A percentile compares a stretch with the other conserved stretches of the same genome.
These are phyloP conservation scores for Auriscalpium microsporum DNA, from an alignment of 768 basidiomycete species.

Conservation along the genomic window DNA sequence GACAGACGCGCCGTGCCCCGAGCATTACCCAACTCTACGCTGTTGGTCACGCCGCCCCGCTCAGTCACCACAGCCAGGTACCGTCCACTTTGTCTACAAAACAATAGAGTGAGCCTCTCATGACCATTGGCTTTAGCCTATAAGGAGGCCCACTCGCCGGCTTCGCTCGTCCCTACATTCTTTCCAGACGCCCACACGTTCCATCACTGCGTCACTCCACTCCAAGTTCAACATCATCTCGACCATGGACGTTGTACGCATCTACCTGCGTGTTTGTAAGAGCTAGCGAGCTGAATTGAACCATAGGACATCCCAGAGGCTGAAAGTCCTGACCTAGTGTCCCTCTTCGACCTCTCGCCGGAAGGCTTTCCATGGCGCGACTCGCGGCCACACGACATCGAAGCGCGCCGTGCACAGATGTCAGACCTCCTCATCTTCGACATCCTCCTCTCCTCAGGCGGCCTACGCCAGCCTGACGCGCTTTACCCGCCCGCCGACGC, in stretches of 20 bases:
- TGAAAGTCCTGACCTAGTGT: conserved; percentile 6
- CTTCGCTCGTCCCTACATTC: no score
- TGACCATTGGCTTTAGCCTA: no score
- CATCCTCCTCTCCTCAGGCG: conserved; percentile 57
- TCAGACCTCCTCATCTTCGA: conserved; percentile 66
- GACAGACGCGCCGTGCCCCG: no score
- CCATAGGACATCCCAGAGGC: conserved; percentile 4
- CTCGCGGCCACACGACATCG: conserved; percentile 47
- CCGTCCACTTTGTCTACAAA: no score
- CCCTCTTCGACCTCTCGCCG: conserved; percentile 43
- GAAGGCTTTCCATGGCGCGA: conserved; percentile 53
- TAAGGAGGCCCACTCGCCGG: no score
- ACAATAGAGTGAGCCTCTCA: no score
- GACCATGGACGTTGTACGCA: conserved; percentile 4
- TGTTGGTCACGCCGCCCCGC: no score
- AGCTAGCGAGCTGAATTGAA: not conserved
- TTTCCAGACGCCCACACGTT: no score
- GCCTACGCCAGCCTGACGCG: conserved; percentile 47
- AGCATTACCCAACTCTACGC: no score
- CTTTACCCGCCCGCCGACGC: conserved; percentile 63
- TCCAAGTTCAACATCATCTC: not conserved
- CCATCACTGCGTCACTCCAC: no score
- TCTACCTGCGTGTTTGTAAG: not conserved
- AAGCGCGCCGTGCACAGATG: conserved; percentile 51
- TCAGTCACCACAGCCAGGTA: no score